A percentile compares a stretch with the other conserved stretches of the same genome.
phyloP scores from a whole-genome alignment of 73 alveolate genomes.

The Chromera velia region DNA sequence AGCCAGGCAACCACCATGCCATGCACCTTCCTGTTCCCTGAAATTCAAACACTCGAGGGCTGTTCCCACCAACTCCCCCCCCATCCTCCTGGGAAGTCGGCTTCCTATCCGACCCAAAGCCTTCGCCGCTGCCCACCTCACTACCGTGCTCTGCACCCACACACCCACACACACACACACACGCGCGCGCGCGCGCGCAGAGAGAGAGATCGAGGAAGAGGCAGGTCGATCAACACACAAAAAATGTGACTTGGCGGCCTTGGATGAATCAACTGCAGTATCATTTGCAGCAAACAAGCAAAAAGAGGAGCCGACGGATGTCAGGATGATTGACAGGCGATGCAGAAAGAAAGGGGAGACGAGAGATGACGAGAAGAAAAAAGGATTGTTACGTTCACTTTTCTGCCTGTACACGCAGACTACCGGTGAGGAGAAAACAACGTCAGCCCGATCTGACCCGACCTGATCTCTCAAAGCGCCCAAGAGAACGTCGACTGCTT shows the following conservation, averaged over 20 bases:
- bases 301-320: too few relatives aligned
- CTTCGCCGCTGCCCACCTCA: slow-evolving; percentile 94
- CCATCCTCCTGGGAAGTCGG: slow-evolving; percentile 71
- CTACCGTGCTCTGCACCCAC: slow-evolving; percentile 56
- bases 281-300: too few relatives aligned
- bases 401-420: too few relatives aligned
- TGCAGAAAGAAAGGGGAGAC: too few relatives aligned
- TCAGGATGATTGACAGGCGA: too few relatives aligned
- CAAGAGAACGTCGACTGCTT: slow-evolving; percentile 63
- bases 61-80: slow-evolving; percentile 80
- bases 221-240: too few relatives aligned
- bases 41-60: slow-evolving; percentile 71
- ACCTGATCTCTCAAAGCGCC: slow-evolving; percentile 66
- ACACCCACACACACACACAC: too few relatives aligned
- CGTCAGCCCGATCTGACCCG: not conserved
- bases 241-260: not conserved
- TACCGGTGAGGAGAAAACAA: too few relatives aligned
- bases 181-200: not conserved
- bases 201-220: not conserved
- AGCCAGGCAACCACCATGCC: slow-evolving; percentile 51
- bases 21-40: slow-evolving; percentile 74
- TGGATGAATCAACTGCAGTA: too few relatives aligned
- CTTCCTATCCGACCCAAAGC: slow-evolving; percentile 88
- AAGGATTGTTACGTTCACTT: too few relatives aligned
- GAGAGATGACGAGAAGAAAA: too few relatives aligned